Percentiles rank a stretch among this genome's conserved stretches.
Evolutionary conservation across 257 asterid genomes (phyloP).

Genomic region (Solanum rostratum): DNA sequence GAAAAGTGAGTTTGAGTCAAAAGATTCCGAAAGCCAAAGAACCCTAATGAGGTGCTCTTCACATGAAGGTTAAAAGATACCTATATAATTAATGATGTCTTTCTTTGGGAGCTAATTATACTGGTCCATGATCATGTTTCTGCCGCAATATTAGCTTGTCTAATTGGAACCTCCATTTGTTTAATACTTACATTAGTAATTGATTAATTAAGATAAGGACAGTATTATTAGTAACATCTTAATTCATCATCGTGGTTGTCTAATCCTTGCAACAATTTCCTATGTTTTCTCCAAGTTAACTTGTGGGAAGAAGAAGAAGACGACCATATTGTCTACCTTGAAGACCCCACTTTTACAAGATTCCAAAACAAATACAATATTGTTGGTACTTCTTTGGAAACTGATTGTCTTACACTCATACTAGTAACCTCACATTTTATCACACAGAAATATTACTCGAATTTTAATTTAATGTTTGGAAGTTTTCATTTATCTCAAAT

Average conservation of each 20-base stretch:
- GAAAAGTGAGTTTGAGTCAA: background rate
- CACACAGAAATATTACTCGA: too few species aligned
- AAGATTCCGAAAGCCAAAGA: constrained; percentile 10
- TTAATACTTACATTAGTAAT: constrained; percentile 10
- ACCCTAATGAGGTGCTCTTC: constrained; percentile 13
- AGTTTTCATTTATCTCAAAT: too few species aligned
- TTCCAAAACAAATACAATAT: constrained; percentile 3
- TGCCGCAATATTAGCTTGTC: constrained; percentile 10
- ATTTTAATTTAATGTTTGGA: too few species aligned
- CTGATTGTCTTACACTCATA: background rate
- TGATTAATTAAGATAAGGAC: background rate
- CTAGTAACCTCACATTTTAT: background rate
- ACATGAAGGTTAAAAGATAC: constrained; percentile 8
- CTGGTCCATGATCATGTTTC: constrained; percentile 20
- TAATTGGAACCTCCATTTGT: constrained; percentile 6
- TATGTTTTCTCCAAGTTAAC: background rate
- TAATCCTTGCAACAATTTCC: constrained; percentile 6
- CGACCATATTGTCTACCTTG: constrained; percentile 11
- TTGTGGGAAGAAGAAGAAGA: constrained; percentile 6
- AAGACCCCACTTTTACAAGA: constrained; percentile 11
- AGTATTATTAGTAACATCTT: background rate
- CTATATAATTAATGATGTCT: background rate
- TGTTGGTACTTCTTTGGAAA: background rate
- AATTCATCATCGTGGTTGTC: constrained; percentile 2
- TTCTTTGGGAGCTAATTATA: background rate